Evolutionary conservation across 208 protist genomes (phyloP).

Genomic region (Entamoeba histolytica): DNA sequence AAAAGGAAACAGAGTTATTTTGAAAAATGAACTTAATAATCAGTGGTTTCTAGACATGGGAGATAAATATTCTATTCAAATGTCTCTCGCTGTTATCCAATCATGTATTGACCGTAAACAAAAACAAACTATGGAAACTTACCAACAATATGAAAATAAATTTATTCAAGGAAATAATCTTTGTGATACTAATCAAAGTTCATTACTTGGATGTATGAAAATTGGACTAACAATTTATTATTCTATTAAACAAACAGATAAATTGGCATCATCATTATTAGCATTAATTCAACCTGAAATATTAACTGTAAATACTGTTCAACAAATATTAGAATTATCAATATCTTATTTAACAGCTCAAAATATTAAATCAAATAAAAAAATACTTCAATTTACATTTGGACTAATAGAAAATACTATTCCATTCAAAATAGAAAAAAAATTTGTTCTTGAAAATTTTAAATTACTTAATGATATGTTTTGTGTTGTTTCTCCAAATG

Average conservation of each 20-base stretch:
- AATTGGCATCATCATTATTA: neutral
- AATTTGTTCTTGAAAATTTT: neutral
- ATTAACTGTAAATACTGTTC: neutral
- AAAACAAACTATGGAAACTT: neutral
- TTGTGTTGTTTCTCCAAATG: neutral
- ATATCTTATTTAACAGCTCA: neutral
- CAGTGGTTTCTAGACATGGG: neutral
- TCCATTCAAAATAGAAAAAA: neutral
- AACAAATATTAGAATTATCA: neutral
- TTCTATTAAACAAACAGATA: neutral
- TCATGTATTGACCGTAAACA: neutral
- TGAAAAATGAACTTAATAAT: too few species aligned
- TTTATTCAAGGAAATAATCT: neutral
- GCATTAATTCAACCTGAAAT: neutral
- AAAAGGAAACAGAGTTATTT: too few species aligned
- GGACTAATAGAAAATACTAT: neutral
- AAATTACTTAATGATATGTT: neutral
- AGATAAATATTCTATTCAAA: neutral
- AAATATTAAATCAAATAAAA: neutral
- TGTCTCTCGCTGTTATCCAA: neutral
- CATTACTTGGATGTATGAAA: neutral
- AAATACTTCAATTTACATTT: neutral
- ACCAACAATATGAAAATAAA: neutral
- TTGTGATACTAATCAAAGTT: neutral
- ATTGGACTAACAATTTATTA: neutral